Evolutionary conservation across 2,329 filamentous ascomycete genomes (phyloP), one percentile per base, ranked within the genome.

Genomic region (Pseudogymnoascus sp.): DNA sequence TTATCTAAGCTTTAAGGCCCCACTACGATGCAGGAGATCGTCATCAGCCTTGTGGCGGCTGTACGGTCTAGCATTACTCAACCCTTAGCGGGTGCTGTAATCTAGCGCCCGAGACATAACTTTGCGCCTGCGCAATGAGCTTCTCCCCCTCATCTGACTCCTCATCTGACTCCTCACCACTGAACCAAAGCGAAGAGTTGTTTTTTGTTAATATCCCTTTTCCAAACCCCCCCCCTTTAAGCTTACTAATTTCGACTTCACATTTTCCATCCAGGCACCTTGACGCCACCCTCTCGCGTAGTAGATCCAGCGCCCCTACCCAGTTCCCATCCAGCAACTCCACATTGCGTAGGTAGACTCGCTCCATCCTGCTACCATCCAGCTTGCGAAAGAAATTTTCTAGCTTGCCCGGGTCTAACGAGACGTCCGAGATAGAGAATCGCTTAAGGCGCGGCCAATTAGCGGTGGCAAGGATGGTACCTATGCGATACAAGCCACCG

Each of bases 1-100:
- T 60, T 33, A 67, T 66, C 45, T 65, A 43, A 63, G 59, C 64
- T 67, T 67, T 18, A 28, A 28, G 66, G 62, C 59, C 61, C 66
- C 31, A 49, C 33, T 31, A 18, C 16, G 16, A 40, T 23, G 18
- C 38, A 35, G 38, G 59, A 61, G 59, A 18, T 18, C 18, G 18
- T 18, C 18, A 18, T 18, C 18, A 18, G 18, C 59, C 40, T 61
- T 61, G 60, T 52, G 41, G 59, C 35, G 33, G 59, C 33, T n/a
- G 59, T 52, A 40, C 25, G 28, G 28, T 28, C 28, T 28, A 28
- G 28, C 28, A 28, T 28, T 28, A 28, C 28, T 28, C 28, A 28
- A 28, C 28, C 28, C 28, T 28, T 28, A 28, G 28, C 5, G 28
- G 28, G 28, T 28, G 6, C 28, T 28, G 28, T 28, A 37, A 37